Evolutionary conservation across 495 filamentous ascomycete species (phyloP), one percentile per base, ranked within the genome.

Genomic region (Jackrogersella multiformis): DNA sequence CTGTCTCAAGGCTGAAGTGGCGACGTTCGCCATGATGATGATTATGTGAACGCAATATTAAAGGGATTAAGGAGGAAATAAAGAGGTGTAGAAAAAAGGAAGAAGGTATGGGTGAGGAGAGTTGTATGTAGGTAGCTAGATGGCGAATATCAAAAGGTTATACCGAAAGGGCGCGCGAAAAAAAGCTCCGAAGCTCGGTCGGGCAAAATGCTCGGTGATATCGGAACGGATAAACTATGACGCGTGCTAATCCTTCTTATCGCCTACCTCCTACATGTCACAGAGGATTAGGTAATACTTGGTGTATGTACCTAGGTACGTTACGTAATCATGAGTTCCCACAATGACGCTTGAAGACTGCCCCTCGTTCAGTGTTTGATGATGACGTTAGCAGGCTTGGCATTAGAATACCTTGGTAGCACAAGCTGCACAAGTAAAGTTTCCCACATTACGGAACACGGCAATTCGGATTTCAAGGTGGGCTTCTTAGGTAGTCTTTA

Each of bases 1-100:
- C 83, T 93, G 90, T 81, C 91, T 89, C 80, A 92, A 81, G 69
- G 87, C 88, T 74, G 83, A 82, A 42, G 90, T 87, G 67, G 88
- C 84, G 77, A 91, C 82, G 70, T 83, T 86, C 58, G 90, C 86
- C 92, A 96, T 96, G 70, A 52, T 80, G n/a, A n/a, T 76, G 65
- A 52, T 30, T 56, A 12, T 28, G 53, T 76, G 64, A 56, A 41
- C 30, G 12, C 32, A 42, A 6, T 38, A 69, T 68, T 68, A 68
- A 61, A 58, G 28, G 36, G 18, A 44, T 15, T 59, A 62, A 10
- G 58, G 24, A 44, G 28, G 58, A 60, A 56, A 56, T 16, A 34
- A 24, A 10, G 23, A 49, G 24, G 36, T 36, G 36, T 15, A 48
- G 21, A 36, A 68, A 70, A 62, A 75, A 55, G 56, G 46, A 44